Base-by-base conservation (phyloP, 2,329 filamentous ascomycete species). In the Colletotrichum sansevieriae region DNA sequence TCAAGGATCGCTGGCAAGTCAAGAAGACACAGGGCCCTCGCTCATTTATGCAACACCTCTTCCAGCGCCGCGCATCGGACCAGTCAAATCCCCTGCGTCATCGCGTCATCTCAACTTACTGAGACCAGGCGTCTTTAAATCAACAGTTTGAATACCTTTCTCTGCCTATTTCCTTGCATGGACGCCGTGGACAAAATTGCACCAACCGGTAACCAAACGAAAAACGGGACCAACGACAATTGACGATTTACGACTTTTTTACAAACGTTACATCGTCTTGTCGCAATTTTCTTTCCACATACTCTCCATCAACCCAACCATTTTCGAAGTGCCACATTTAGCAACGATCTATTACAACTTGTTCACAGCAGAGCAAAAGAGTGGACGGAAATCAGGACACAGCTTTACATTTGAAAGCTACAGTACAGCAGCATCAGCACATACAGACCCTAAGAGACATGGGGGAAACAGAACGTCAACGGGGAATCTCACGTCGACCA, bases 1-100 rank as follows among this genome's bases (percentile, higher is more conserved):
- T 98, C 83, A 92, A 93, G 79, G 86, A 89, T 70, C 89, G 88
- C 66, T 96, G 93, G 88, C 89, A 83, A 72, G 78, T 79, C 44
- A 83, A 82, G 75, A 86, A 83, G 73, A 68, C 74, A 13, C 80
- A 78, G 57, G 74, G 72, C 61, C 76, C 78, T 3, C 76, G 75
- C 35, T 73, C 75, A 15, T 76, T 83, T 72, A 76, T 83, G 71
- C 77, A 78, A 58, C 78, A 79, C 57, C 73, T 84, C 59, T 80
- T 83, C 65, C 76, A 81, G 43, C 81, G 82, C 63, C 79, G 81
- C 44, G 75, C 79, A 43, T 82, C 81, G 25, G 78, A 81, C 54
- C 71, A 74, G 55, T 72, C 78, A 18, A 82, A 79, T 55, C 78
- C 81, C 46, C 72, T 82, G 55, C 78, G 78, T 61, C 75, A 80